A percentile compares a stretch with the other conserved stretches of the same genome.
Evolutionary conservation across 2,329 filamentous ascomycete genomes (phyloP).

Genomic region (Sclerotinia borealis): DNA sequence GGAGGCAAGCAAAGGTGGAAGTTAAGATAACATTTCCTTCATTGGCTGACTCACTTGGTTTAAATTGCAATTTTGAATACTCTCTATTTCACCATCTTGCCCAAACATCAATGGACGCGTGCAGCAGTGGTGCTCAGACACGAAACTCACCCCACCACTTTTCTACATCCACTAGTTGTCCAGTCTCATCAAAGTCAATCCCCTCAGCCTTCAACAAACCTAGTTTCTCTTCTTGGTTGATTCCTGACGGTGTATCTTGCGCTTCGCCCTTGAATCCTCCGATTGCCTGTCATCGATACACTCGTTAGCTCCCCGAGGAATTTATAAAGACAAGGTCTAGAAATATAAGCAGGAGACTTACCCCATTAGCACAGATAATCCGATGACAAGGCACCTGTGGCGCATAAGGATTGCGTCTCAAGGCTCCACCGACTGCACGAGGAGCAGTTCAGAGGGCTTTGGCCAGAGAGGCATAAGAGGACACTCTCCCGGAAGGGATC

Average conservation of each 20-base stretch:
- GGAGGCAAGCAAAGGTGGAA: background rate
- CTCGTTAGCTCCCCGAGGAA: background rate
- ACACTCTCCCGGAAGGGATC: constrained; percentile 53
- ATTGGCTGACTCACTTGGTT: background rate
- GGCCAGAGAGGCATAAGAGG: constrained; percentile 54
- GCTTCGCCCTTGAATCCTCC: constrained; percentile 48
- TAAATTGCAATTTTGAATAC: background rate
- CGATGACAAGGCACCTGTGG: constrained; percentile 57
- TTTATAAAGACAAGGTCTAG: too few relatives aligned
- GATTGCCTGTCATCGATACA: constrained; percentile 27
- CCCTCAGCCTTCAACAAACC: background rate
- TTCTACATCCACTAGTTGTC: background rate
- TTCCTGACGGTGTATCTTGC: constrained; percentile 43
- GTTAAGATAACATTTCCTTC: background rate
- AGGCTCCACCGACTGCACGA: constrained; percentile 55
- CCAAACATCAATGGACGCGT: background rate
- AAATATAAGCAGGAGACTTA: constrained; percentile 26
- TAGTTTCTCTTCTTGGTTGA: constrained; percentile 42
- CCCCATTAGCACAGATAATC: constrained; percentile 49
- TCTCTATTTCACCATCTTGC: background rate
- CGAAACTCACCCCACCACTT: background rate
- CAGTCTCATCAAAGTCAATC: background rate
- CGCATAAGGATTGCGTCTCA: constrained; percentile 55
- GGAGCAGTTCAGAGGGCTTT: constrained; percentile 52
- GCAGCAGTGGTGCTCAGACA: background rate